phyloP scores from a whole-genome alignment of 2,329 filamentous ascomycete genomes.

The Zarea fungicola region DNA sequence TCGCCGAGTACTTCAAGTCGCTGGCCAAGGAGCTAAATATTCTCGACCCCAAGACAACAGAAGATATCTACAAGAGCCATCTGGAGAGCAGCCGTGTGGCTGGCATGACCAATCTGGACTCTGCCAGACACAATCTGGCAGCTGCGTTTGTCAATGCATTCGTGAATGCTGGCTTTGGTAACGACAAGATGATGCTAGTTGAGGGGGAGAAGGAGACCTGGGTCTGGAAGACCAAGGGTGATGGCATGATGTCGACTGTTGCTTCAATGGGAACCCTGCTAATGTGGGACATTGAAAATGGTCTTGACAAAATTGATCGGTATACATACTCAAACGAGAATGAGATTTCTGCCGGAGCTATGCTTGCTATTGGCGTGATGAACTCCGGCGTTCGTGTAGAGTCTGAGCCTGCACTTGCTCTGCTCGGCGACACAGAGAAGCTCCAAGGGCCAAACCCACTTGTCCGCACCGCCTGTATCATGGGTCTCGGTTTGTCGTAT shows the following conservation, averaged over 20 bases:
- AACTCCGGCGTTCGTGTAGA: constrained; percentile 88
- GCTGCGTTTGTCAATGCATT: constrained; percentile 97
- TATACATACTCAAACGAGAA: constrained; percentile 83
- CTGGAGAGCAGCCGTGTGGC: constrained; percentile 91
- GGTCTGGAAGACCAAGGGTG: constrained; percentile 99
- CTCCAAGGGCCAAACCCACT: constrained; percentile 72
- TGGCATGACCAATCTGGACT: constrained; percentile 91
- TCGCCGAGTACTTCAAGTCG: constrained; percentile 89
- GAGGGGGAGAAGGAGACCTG: constrained; percentile 85
- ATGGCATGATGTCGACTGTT: constrained; percentile 94
- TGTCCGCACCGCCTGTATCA: constrained; percentile 79
- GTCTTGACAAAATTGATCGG: constrained; percentile 88
- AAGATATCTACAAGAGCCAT: constrained; percentile 99
- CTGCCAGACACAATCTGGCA: constrained; percentile 89
- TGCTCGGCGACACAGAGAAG: constrained; percentile 75
- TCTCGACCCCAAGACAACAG: constrained; percentile 89
- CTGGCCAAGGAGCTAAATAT: constrained; percentile 96
- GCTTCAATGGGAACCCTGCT: constrained; percentile 89
- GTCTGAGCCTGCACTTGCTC: constrained; percentile 81
- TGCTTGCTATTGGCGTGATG: constrained; percentile 91
- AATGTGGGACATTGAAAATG: constrained; percentile 89
- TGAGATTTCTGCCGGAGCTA: constrained; percentile 80
- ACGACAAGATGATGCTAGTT: constrained; percentile 96
- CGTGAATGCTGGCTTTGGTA: constrained; percentile 90
- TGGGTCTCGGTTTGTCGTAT: constrained; percentile 92